Evolutionary conservation across 179 eudicot species (phyloP), one percentile per base, ranked within the genome.

Genomic region (Beta lomatogona): DNA sequence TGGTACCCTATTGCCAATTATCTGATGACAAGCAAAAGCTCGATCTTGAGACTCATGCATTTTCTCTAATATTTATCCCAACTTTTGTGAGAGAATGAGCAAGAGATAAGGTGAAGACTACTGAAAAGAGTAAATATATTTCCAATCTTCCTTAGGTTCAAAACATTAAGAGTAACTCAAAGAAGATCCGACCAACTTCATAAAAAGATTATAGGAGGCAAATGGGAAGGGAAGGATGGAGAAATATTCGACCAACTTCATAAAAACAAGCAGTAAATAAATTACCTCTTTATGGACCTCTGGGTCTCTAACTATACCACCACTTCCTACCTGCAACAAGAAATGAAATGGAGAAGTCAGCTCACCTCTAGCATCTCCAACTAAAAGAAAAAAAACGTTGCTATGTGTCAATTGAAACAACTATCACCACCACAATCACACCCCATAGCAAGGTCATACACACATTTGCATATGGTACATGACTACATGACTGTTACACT

Each of bases 291-390:
- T 84, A 87, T 94, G 99, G 69, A 96, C 97, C 71, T 77, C 81
- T 66, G 97, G 93, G 88, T 96, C 98, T 87, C 90, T 90, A 79
- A 96, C 98, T 69, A 96, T 94, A 55, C 99, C 99, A 22, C 99
- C 99, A 76, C 93, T 87, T 82, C 98, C 99, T 57, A 97, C 99
- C 99, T 97, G 91, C 82, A 85, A 73, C n/a, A 81, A 71, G 45
- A 67, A 68, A 41, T 18, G 70, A 70, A 75, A 59, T 48, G 22
- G 13, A 84, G 22, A 58, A 50, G 22, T 67, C 78, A 54, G 53
- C 63, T 28, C 18, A 36, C 48, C 65, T 53, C 66, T 22, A 36
- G 48, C 52, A 5, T 48, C 45, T 68, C 66, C 50, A 28, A 15
- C 41, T 57, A 58, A 36, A 58, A 36, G 18, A n/a, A 25, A 16